Base-by-base conservation (phyloP, 352 stramenopile genomes). In the Globisporangium yorkense region DNA sequence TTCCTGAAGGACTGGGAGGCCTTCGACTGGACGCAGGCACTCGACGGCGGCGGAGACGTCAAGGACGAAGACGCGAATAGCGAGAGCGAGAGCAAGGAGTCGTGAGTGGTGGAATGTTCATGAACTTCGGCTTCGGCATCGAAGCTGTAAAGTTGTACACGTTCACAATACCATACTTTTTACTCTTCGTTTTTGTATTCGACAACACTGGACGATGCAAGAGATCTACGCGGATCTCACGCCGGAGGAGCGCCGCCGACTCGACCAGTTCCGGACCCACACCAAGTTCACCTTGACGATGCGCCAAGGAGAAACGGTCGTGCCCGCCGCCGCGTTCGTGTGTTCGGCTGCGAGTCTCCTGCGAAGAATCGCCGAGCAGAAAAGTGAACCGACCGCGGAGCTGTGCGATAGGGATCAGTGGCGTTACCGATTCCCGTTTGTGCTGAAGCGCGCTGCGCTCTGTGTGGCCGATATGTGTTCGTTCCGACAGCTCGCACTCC, bases 1-100 rank as follows among this genome's bases (percentile, higher is more conserved):
- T 88, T 94, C 41, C 57, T 90, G 3, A 76, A 79, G 45, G 59
- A 80, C 54, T 94, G 84, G 84, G 65, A 84, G 50, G 43, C 58
- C 2, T 92, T 88, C 47, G 80, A 92, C 59, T 92, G 81, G 84
- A 92, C 84, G 0, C 74, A 79, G 62, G 54, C 77, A 29, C 77
- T 90, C 44, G 82, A 88, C 24, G 82, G 77, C n/a, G 79, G 77
- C n/a, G 40, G 35, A 10, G 21, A 3, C 12, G 47, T 2, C 20
- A 47, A 47, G 1, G 54, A 21, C n/a, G 5, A 18, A 4, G 9
- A 21, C 10, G 24, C 21, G 47, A 51, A 27, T 27, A 27, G 24
- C 45, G 21, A 5, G 5, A 27, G 16, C 24, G 47, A 52, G 24
- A n/a, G 46, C 41, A 27, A 47, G 41, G 7, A 47, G 41, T 16